Evolutionary conservation across 148 eudicot species (phyloP).

Genomic region (Mesembryanthemum crystallinum): DNA sequence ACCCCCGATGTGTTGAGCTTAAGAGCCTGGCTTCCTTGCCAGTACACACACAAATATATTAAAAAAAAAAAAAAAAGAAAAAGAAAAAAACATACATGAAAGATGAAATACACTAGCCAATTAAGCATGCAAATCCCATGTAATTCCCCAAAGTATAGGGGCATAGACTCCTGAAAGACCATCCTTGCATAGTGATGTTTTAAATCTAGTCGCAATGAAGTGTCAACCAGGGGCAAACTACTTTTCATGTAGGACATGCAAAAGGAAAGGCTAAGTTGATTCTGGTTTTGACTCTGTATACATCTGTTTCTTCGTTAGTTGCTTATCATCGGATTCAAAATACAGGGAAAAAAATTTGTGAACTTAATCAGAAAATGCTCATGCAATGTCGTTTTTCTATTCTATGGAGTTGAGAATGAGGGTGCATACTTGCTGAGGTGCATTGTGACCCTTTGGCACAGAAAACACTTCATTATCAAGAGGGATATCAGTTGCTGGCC

Average conservation of each 20-base stretch:
- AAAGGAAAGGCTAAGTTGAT: neutral
- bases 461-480: slow-evolving; percentile 76
- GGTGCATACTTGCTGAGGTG: slow-evolving; percentile 84
- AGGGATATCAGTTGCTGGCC: slow-evolving; percentile 82
- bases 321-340: neutral
- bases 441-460: slow-evolving; percentile 78
- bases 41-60: neutral
- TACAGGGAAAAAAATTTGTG: neutral
- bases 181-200: neutral
- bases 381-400: neutral
- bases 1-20: no score
- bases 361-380: neutral
- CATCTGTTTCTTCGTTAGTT: neutral
- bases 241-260: neutral
- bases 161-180: neutral
- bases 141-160: neutral
- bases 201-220: neutral
- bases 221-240: neutral
- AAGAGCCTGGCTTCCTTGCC: no score
- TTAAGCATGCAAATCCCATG: neutral
- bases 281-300: neutral
- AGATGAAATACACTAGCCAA: neutral
- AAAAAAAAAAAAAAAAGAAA: neutral
- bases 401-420: neutral
- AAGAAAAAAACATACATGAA: neutral